A percentile compares a stretch with the other conserved stretches of the same genome.
Evolutionary conservation across 768 basidiomycete genomes (phyloP).

Genomic region (Butyriboletus loyo): DNA sequence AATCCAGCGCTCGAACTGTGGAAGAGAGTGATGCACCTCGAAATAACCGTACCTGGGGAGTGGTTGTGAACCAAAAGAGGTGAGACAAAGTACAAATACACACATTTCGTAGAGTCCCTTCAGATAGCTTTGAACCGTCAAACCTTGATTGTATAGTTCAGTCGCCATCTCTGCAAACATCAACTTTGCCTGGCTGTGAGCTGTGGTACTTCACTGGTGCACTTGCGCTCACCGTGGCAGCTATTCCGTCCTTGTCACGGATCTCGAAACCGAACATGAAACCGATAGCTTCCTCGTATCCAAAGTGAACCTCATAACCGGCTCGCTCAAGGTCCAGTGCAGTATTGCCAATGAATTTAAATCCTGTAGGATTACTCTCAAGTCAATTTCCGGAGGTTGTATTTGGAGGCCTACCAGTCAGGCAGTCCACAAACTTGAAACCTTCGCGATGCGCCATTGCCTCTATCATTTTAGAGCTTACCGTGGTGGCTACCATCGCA

Average conservation of each 20-base stretch:
- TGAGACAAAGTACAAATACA: slow-evolving; percentile 6
- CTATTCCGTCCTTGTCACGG: slow-evolving; percentile 86
- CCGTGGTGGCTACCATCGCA: slow-evolving; percentile 86
- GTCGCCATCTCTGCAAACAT: slow-evolving; percentile 67
- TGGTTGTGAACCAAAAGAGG: neutral
- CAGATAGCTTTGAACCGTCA: slow-evolving; percentile 55
- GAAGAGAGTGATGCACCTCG: slow-evolving; percentile 45
- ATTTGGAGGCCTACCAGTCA: slow-evolving; percentile 56
- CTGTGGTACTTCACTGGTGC: neutral
- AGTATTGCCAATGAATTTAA: slow-evolving; percentile 89
- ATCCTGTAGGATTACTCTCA: slow-evolving; percentile 47
- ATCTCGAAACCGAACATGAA: slow-evolving; percentile 82
- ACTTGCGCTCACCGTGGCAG: slow-evolving; percentile 58
- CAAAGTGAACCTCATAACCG: slow-evolving; percentile 75
- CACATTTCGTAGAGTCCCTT: slow-evolving; percentile 62
- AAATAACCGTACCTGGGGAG: slow-evolving; percentile 69
- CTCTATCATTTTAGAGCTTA: slow-evolving; percentile 88
- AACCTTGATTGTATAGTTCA: slow-evolving; percentile 46
- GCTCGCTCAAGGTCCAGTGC: slow-evolving; percentile 59
- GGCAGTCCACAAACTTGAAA: slow-evolving; percentile 80
- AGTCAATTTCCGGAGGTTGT: neutral
- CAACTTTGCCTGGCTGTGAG: slow-evolving; percentile 39
- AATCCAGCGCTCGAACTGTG: neutral
- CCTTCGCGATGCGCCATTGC: slow-evolving; percentile 72
- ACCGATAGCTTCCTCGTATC: slow-evolving; percentile 91